These are phyloP conservation scores for Paecilomyces formosus DNA, from an alignment of 2,329 filamentous ascomycete species.

Conservation along the genomic window DNA sequence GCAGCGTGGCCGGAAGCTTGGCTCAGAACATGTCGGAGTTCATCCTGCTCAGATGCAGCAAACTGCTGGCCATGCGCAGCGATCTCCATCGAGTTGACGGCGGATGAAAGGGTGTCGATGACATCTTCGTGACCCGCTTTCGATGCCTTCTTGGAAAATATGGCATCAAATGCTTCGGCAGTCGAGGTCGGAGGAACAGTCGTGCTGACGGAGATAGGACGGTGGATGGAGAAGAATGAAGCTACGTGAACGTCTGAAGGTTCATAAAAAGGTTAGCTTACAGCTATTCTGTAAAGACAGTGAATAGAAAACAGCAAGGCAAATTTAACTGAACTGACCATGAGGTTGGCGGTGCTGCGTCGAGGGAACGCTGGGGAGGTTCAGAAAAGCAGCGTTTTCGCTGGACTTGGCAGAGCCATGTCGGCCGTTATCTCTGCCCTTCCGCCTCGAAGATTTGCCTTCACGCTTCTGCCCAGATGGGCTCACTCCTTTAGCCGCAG, in stretches of 20 bases:
- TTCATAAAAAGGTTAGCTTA: neutral
- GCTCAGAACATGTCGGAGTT: constrained; percentile 21
- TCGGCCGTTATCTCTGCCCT: constrained; percentile 27
- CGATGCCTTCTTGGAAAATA: constrained; percentile 60
- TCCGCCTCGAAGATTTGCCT: constrained; percentile 26
- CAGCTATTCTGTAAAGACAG: neutral
- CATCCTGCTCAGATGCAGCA: constrained; percentile 21
- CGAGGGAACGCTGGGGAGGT: constrained; percentile 42
- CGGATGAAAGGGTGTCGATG: constrained; percentile 56
- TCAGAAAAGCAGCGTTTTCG: constrained; percentile 32
- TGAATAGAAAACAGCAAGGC: neutral
- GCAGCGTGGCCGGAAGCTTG: constrained; percentile 20
- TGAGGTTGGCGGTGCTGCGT: constrained; percentile 42
- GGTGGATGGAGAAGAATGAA: constrained; percentile 91
- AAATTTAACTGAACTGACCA: constrained; percentile 26
- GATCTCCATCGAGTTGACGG: constrained; percentile 38
- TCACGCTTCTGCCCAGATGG: constrained; percentile 28
- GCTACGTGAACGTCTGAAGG: constrained; percentile 72
- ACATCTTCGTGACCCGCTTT: constrained; percentile 47
- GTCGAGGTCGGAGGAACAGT: constrained; percentile 67
- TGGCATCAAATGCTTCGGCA: constrained; percentile 70
- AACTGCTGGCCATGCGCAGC: constrained; percentile 19
- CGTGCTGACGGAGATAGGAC: constrained; percentile 82
- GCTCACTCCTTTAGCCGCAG: constrained; percentile 31
- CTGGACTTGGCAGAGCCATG: constrained; percentile 26